A percentile compares a stretch with the other conserved stretches of the same genome.
These are phyloP conservation scores for Isabelozyma heimii DNA, from an alignment of 805 yeast genomes.

Conservation along the genomic window DNA sequence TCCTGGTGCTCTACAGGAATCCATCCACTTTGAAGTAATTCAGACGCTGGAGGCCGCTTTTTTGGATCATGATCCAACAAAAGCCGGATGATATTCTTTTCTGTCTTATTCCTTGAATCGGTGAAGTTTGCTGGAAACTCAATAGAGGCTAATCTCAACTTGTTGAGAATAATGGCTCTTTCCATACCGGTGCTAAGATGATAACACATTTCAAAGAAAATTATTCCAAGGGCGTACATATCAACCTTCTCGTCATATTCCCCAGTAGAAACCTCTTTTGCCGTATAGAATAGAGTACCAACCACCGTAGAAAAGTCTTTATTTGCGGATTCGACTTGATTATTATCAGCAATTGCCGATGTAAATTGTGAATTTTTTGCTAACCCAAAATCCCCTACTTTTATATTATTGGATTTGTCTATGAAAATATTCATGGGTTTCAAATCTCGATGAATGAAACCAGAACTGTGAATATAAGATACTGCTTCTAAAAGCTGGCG, in stretches of 20 bases:
- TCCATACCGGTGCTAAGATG: slow-evolving; percentile 91
- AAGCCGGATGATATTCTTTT: slow-evolving; percentile 62
- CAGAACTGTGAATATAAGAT: slow-evolving; percentile 86
- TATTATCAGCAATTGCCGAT: slow-evolving; percentile 33
- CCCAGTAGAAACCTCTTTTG: slow-evolving; percentile 79
- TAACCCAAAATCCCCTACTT: slow-evolving; percentile 95
- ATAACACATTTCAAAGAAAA: slow-evolving; percentile 93
- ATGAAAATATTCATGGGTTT: slow-evolving; percentile 96
- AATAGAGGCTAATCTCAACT: slow-evolving; percentile 56
- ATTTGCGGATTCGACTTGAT: slow-evolving; percentile 34
- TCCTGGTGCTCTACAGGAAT: slow-evolving; percentile 90
- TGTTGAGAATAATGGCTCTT: slow-evolving; percentile 68
- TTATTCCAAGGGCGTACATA: slow-evolving; percentile 91
- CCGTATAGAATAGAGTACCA: slow-evolving; percentile 93
- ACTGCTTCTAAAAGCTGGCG: slow-evolving; percentile 88
- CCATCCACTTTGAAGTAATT: slow-evolving; percentile 73
- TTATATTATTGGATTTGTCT: slow-evolving; percentile 83
- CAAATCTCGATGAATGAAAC: slow-evolving; percentile 91
- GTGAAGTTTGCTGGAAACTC: slow-evolving; percentile 73
- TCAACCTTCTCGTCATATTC: slow-evolving; percentile 93
- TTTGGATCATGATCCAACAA: slow-evolving; percentile 78
- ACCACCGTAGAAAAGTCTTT: slow-evolving; percentile 89
- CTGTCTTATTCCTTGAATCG: slow-evolving; percentile 48
- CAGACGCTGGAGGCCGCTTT: slow-evolving; percentile 75
- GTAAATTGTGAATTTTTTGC: slow-evolving; percentile 80